Evolutionary conservation across 2,329 filamentous ascomycete genomes (phyloP), one percentile per base, ranked within the genome.

Genomic region (Diplocarpon mali): DNA sequence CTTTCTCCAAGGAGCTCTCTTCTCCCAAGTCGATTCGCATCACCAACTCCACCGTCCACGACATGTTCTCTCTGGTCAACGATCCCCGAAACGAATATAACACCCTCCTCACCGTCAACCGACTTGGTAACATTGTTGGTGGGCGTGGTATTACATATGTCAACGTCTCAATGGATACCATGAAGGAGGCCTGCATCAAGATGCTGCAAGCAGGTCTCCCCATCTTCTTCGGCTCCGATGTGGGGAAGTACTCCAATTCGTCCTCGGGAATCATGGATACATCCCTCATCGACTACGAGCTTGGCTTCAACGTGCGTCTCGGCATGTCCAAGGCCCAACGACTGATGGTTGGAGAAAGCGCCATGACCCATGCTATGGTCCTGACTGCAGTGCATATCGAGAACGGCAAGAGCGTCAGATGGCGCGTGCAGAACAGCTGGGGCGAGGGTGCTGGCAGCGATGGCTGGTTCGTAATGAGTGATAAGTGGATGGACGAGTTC

Each of bases 311-410:
- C 56, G 72, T 87, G 49, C 72, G 70, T 44, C 71, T 90, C 8
- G 78, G 76, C 14, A 73, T 93, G 74, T 76, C 69, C 57, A 94
- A 94, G 65, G 82, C 83, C 1, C 75, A 86, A 56, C 69, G 87
- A 3, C 67, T 95, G 37, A 69, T 75, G 56, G 81, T 80, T 0
- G 79, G 84, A 10, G 87, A 93, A 65, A 82, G 76, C 43, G 72
- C 76, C 40, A 93, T 95, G 87, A 94, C 87, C 1, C 88, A 94
- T 58, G 88, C 88, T 4, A 94, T 94, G 88, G 85, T 93, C 0
- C 65, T 95, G 50, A 94, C 86, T 2, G 88, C 78, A 1, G 88
- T 94, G 37, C 87, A 95, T 59, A 62, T 93, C 48, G 68, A 73
- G 24, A 65, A 76, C 47, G 79, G 76, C 1, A 74, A 77, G 63